A percentile compares a stretch with the other conserved stretches of the same genome.
Conservation (phyloP, 2,329 filamentous ascomycete species). For the Ceratocystis diversiconidia region DNA sequence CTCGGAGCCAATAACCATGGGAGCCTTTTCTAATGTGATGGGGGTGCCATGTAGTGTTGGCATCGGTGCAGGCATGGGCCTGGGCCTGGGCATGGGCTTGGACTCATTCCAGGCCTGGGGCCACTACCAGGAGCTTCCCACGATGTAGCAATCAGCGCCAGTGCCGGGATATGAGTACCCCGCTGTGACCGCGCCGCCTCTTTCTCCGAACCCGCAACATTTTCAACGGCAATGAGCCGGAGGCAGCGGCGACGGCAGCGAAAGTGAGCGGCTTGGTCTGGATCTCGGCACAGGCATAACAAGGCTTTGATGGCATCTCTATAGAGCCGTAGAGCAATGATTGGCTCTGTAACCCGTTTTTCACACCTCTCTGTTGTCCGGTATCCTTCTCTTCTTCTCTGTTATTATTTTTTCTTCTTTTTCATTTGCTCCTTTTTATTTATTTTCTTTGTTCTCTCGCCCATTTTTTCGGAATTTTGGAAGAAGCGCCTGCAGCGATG, state of each 20-base stretch:
- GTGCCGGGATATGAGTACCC: constrained; percentile 31
- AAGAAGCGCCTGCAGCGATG: constrained; percentile 19
- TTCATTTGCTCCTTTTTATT: neutral
- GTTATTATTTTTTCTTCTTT: constrained; percentile 4
- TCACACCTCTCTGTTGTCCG: constrained; percentile 1
- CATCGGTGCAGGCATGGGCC: neutral
- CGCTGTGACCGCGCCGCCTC: constrained; percentile 30
- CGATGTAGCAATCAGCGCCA: constrained; percentile 61
- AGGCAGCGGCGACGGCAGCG: too few relatives aligned
- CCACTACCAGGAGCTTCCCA: constrained; percentile 66
- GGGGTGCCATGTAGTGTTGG: constrained; percentile 66
- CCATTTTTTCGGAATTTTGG: constrained; percentile 10
- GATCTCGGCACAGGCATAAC: neutral
- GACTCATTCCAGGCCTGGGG: constrained; percentile 49
- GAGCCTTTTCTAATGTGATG: constrained; percentile 78
- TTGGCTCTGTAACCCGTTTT: neutral
- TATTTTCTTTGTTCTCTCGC: constrained; percentile 7
- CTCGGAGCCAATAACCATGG: constrained; percentile 57
- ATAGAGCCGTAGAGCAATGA: too few relatives aligned
- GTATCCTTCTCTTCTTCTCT: constrained; percentile 5
- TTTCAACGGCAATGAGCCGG: too few relatives aligned
- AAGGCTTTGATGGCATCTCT: neutral
- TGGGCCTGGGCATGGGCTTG: constrained; percentile 18
- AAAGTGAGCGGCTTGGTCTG: neutral
- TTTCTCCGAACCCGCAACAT: neutral